Base-by-base conservation (phyloP, 352 stramenopile species). In the Pythium graminicola region DNA sequence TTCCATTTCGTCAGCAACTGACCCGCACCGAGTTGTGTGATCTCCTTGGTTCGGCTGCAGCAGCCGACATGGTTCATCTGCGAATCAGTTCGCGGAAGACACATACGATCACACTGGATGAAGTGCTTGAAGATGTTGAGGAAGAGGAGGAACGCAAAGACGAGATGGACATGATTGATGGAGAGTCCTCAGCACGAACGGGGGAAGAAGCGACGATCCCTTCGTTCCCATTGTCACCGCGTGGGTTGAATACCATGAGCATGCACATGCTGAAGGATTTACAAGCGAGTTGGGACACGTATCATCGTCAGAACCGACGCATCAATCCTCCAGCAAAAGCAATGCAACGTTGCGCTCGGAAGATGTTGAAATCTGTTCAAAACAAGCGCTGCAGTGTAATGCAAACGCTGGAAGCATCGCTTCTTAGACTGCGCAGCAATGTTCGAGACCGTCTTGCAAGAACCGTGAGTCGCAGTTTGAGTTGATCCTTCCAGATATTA, bases 251-350 rank as follows among this genome's bases (percentile, higher is more conserved):
- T 42, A 47, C 41, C 0, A 70, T 79, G 55, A 57, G 71, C 2
- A 54, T 38, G 13, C 47, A 23, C 1, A 80, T 86, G 71, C 43
- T 73, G 19, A 38, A 46, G 1, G 71, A 80, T 26, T 28, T 86
- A 4, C 43, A 64, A 50, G 20, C 60, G 2, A 86, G 69, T 40
- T 86, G 73, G 71, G 16, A 57, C 1, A 57, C 50, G 8, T 69
- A 76, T 31, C 67, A 81, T 28, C 40, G 26, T 0, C 50, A 76
- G 8, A 17, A 29, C 19, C 22, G 14, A 33, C 31, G 4, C 16
- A 23, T 11, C 9, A 27, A 23, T 32, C 20, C 9, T 16, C 40
- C 3, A 6, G 20, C 8, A 11, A 13, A 19, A 5, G 17, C 19
- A 11, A 16, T 13, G 31, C 33, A 14, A 32, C 1, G 14, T 14